Conservation (phyloP, 805 yeast genomes). For the Ogataea thermomethanolica region DNA sequence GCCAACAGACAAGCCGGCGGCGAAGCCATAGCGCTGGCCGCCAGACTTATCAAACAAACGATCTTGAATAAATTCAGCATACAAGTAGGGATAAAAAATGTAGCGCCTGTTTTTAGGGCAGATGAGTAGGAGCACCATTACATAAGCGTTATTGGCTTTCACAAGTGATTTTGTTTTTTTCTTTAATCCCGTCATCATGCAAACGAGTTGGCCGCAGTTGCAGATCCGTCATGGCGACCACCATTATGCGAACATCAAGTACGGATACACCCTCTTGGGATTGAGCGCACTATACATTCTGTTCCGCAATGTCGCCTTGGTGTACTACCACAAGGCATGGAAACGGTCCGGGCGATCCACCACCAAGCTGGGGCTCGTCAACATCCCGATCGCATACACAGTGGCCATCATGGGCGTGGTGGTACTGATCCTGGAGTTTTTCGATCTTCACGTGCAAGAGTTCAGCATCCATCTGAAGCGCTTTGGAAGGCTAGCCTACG, state of each 20-base stretch:
- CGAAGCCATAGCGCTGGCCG: constrained; percentile 8
- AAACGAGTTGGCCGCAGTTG: not conserved
- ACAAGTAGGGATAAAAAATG: not conserved
- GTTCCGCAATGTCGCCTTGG: constrained; percentile 33
- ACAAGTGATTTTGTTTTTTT: no score
- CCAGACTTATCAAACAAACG: not conserved
- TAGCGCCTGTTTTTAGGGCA: constrained; percentile 1
- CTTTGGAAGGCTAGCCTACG: constrained; percentile 58
- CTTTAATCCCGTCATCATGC: no score
- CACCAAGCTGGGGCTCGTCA: constrained; percentile 30
- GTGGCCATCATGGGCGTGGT: constrained; percentile 30
- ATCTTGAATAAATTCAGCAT: constrained; percentile 2
- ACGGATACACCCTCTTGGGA: constrained; percentile 52
- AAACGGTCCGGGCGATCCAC: constrained; percentile 38
- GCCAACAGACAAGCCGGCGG: constrained; percentile 29
- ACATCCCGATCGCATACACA: constrained; percentile 30
- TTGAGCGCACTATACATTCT: constrained; percentile 40
- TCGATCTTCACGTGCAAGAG: constrained; percentile 34
- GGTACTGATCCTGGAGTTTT: constrained; percentile 31
- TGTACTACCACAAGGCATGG: constrained; percentile 37
- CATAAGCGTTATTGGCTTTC: not conserved
- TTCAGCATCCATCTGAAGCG: constrained; percentile 46
- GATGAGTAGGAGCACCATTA: not conserved
- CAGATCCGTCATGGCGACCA: constrained; percentile 47
- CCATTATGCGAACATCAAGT: constrained; percentile 56